phyloP scores from a whole-genome alignment of 169 alveolate species.

The Eimeria praecox region DNA sequence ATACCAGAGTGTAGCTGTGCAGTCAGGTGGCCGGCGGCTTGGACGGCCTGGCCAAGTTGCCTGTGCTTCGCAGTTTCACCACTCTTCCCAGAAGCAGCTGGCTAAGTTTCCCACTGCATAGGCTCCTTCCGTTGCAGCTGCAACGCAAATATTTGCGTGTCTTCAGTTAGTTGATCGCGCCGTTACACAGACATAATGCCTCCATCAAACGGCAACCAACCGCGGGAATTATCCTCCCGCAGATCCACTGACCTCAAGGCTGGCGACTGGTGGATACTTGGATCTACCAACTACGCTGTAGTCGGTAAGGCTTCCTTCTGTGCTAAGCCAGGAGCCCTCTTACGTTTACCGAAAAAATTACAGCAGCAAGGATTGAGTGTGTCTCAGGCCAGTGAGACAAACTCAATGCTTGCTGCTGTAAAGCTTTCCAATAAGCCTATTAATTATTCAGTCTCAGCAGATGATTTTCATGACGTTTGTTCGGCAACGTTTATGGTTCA shows the following conservation, averaged over 20 bases:
- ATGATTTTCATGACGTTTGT: background rate
- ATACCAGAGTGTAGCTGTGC: background rate
- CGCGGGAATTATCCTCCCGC: background rate
- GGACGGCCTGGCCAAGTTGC: background rate
- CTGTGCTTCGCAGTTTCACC: background rate
- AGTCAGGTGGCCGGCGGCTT: background rate
- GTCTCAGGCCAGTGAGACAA: background rate
- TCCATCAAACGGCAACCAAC: background rate
- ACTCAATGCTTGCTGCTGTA: too few species aligned
- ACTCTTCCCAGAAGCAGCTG: background rate
- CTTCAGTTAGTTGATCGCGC: background rate
- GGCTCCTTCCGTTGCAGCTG: background rate
- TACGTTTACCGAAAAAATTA: background rate
- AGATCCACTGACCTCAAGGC: background rate
- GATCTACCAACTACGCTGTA: slow-evolving; percentile 24
- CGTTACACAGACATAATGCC: background rate
- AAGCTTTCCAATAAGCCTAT: too few species aligned
- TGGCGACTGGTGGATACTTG: slow-evolving; percentile 66
- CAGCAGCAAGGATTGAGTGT: background rate
- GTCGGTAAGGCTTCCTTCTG: background rate
- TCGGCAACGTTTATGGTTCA: background rate
- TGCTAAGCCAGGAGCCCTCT: background rate
- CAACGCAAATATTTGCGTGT: background rate
- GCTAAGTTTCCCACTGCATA: background rate
- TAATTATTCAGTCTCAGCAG: background rate